Conservation (phyloP, 225 moss, liverwort and hornwort species). For the Climacium dendroides region DNA sequence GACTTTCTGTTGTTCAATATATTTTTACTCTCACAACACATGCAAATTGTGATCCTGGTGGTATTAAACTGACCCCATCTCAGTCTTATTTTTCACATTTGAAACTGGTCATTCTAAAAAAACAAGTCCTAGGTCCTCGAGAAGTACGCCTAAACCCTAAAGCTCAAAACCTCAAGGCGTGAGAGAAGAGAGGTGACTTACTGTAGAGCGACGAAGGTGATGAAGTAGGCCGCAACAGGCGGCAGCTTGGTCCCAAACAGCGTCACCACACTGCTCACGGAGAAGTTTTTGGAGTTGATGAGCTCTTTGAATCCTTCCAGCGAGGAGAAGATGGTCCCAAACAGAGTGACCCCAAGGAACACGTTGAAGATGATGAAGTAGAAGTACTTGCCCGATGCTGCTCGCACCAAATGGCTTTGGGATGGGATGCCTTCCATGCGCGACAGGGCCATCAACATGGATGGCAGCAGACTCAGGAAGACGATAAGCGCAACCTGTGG, state of each 20-base stretch:
- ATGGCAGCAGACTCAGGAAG: slow-evolving; percentile 55
- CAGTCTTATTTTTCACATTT: not conserved
- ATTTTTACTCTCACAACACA: not conserved
- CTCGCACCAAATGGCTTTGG: slow-evolving; percentile 70
- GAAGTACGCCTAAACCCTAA: not conserved
- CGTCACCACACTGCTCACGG: slow-evolving; percentile 42
- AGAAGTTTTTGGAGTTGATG: slow-evolving; percentile 12
- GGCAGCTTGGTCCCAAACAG: slow-evolving; percentile 72
- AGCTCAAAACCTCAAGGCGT: not conserved
- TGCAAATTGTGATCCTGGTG: not conserved
- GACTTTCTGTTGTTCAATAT: not conserved
- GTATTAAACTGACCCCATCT: not conserved
- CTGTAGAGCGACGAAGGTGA: slow-evolving; percentile 82
- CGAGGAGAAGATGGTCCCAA: slow-evolving; percentile 67
- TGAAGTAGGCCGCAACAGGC: slow-evolving; percentile 69
- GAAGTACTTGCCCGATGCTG: slow-evolving; percentile 72
- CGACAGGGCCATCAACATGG: slow-evolving; percentile 45
- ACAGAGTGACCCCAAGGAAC: slow-evolving; percentile 72
- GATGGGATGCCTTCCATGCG: slow-evolving; percentile 63
- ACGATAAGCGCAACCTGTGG: slow-evolving; percentile 71
- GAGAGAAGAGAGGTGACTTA: slow-evolving; percentile 1
- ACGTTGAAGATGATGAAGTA: slow-evolving; percentile 88
- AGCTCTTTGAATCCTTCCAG: slow-evolving; percentile 49
- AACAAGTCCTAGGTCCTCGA: not conserved
- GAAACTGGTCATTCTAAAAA: not conserved